phyloP scores from a whole-genome alignment of 2,329 filamentous ascomycete genomes.

The Hypoxylon sp. region DNA sequence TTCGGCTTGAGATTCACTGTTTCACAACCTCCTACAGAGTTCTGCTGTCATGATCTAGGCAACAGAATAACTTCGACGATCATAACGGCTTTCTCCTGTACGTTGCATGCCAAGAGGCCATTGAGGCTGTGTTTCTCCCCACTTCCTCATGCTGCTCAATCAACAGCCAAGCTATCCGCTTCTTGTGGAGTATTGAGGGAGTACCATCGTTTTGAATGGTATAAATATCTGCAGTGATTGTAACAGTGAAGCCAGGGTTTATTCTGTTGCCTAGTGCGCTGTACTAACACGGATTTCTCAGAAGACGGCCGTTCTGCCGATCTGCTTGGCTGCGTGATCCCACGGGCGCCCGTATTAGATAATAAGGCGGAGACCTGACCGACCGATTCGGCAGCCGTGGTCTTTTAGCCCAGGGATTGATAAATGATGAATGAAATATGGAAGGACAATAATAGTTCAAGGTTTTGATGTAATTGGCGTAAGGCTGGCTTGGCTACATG shows the following conservation, averaged over 20 bases:
- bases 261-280: slow-evolving; percentile 12
- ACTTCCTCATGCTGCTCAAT: slow-evolving; percentile 1
- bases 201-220: background rate
- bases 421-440: no score
- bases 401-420: background rate
- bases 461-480: no score
- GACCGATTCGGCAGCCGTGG: no score
- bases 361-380: background rate
- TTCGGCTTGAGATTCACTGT: background rate
- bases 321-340: background rate
- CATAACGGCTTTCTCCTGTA: background rate
- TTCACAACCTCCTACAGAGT: background rate
- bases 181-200: background rate
- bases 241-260: slow-evolving; percentile 7
- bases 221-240: background rate
- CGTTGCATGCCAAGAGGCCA: slow-evolving; percentile 11
- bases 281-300: background rate
- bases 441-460: no score
- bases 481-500: no score
- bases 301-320: background rate
- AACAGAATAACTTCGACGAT: slow-evolving; percentile 14
- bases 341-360: background rate
- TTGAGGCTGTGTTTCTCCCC: slow-evolving; percentile 12
- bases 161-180: background rate
- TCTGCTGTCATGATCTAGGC: slow-evolving; percentile 12